These are phyloP conservation scores for Haematococcus sp. DNA, from an alignment of 139 green algal species.

Conservation along the genomic window DNA sequence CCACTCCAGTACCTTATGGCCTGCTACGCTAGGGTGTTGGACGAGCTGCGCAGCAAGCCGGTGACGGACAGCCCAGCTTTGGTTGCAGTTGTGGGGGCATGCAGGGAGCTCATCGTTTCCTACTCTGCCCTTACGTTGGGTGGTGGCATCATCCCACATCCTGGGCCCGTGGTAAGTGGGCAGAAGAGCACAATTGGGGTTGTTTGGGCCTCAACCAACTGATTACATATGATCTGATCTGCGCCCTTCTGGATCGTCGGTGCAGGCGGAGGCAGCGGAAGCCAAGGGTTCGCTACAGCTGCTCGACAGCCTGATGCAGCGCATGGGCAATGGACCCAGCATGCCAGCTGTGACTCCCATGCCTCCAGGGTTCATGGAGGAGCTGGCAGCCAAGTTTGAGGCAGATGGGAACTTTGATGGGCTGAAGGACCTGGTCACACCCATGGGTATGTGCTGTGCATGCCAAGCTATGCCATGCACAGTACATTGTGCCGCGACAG, in stretches of 20 bases:
- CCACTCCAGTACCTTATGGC: conserved; percentile 78
- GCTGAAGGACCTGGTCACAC: conserved; percentile 56
- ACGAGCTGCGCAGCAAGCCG: conserved; percentile 39
- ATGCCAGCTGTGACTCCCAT: conserved; percentile 38
- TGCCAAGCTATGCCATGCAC: too few relatives aligned
- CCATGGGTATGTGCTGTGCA: conserved; percentile 46
- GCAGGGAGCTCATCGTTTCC: conserved; percentile 76
- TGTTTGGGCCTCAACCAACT: neutral
- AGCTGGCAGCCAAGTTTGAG: conserved; percentile 53
- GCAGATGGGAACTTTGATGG: conserved; percentile 51
- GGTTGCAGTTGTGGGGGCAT: conserved; percentile 27
- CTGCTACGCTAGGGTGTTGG: conserved; percentile 50
- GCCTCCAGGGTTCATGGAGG: conserved; percentile 79
- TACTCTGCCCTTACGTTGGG: conserved; percentile 79
- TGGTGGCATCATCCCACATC: conserved; percentile 72
- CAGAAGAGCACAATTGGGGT: neutral
- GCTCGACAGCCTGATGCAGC: conserved; percentile 50
- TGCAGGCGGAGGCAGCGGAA: conserved; percentile 54
- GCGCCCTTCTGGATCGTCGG: neutral
- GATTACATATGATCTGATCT: neutral
- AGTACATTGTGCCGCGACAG: too few relatives aligned
- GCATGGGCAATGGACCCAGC: neutral
- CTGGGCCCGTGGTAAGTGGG: neutral
- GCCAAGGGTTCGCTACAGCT: conserved; percentile 66
- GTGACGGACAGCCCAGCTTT: conserved; percentile 14